phyloP scores from a whole-genome alignment of 75 land plant genomes.

The Larix kaempferi region DNA sequence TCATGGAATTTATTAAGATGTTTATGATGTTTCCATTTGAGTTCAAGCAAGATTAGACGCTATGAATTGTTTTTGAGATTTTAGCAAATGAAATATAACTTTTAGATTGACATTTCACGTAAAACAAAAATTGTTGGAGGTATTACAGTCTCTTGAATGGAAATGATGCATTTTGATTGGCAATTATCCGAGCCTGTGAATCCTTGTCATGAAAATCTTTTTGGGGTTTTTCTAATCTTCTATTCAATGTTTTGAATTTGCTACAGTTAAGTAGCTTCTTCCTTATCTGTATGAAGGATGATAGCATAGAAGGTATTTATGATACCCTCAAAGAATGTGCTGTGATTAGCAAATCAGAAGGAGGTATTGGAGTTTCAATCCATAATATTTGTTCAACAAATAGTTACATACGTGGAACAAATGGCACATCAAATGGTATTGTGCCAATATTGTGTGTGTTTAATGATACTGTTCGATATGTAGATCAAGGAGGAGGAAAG shows the following conservation, averaged over 20 bases:
- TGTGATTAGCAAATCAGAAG: slow-evolving; percentile 52
- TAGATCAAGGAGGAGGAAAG: slow-evolving; percentile 55
- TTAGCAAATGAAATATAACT: background rate
- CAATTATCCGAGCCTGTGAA: too few relatives aligned
- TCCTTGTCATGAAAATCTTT: too few relatives aligned
- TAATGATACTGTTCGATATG: slow-evolving; percentile 54
- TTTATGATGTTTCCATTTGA: too few relatives aligned
- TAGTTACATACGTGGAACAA: slow-evolving; percentile 49
- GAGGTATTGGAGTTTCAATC: slow-evolving; percentile 41
- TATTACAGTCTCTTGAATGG: background rate
- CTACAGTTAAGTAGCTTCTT: slow-evolving; percentile 48
- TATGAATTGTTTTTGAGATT: background rate
- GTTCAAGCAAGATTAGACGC: too few relatives aligned
- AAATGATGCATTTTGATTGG: background rate
- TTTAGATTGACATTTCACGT: background rate
- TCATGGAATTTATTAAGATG: background rate
- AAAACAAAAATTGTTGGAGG: background rate
- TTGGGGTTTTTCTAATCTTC: too few relatives aligned
- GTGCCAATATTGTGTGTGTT: slow-evolving; percentile 53
- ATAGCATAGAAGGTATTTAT: slow-evolving; percentile 51
- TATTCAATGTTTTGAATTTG: background rate
- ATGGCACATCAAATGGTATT: slow-evolving; percentile 53
- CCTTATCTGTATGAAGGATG: slow-evolving; percentile 53
- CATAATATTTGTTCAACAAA: slow-evolving; percentile 42
- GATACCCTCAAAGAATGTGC: slow-evolving; percentile 54